phyloP scores from a whole-genome alignment of 2,329 filamentous ascomycete species.

The Chaetomiaceae sp. region DNA sequence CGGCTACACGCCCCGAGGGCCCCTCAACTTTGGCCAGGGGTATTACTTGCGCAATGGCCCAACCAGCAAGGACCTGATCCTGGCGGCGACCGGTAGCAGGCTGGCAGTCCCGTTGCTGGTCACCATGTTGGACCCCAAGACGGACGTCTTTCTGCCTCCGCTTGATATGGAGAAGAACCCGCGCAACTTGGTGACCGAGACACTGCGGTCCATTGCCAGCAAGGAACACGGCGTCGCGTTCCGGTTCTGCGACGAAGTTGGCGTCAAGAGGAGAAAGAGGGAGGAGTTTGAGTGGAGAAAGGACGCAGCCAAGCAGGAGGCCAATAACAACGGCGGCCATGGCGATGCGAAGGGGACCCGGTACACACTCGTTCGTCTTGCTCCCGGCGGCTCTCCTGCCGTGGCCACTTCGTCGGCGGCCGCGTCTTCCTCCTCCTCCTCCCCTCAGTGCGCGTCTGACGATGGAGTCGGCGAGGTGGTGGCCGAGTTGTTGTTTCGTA shows the following conservation, averaged over 20 bases:
- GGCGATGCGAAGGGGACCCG: background rate
- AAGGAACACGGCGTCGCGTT: constrained; percentile 4
- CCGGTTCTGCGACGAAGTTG: constrained; percentile 12
- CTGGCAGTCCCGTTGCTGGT: background rate
- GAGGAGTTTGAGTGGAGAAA: constrained; percentile 14
- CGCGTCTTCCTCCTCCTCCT: background rate
- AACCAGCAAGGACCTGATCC: constrained; percentile 4
- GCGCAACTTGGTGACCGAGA: constrained; percentile 8
- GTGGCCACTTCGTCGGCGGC: background rate
- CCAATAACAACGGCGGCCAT: background rate
- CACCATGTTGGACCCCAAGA: constrained; percentile 8
- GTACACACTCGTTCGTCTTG: background rate
- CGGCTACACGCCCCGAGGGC: constrained; percentile 9
- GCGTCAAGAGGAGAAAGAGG: background rate
- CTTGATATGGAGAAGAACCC: constrained; percentile 9
- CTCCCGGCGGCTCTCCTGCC: too few relatives aligned
- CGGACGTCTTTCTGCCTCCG: constrained; percentile 7
- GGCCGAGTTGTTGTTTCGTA: constrained; percentile 5
- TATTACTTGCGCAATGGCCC: constrained; percentile 13
- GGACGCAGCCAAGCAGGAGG: background rate
- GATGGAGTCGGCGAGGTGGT: background rate
- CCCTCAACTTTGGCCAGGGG: constrained; percentile 12
- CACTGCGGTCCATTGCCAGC: background rate
- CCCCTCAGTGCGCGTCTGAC: background rate
- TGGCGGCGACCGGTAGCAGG: constrained; percentile 13